phyloP scores from a whole-genome alignment of 768 basidiomycete genomes.

The Cystoderma amianthinum region DNA sequence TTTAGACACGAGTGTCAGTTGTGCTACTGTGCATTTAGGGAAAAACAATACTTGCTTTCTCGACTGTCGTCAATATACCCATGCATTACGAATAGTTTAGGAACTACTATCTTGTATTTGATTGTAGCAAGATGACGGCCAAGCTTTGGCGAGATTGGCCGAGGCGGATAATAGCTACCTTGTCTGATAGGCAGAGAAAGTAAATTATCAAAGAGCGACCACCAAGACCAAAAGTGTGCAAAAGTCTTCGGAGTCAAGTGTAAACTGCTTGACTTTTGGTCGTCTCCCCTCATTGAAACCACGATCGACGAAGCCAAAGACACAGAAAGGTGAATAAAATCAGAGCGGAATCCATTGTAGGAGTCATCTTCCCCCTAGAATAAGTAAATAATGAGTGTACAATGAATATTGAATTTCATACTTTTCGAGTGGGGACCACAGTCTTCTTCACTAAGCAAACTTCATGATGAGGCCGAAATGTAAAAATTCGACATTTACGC shows the following conservation, averaged over 20 bases:
- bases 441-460: constrained; percentile 55
- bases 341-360: constrained; percentile 83
- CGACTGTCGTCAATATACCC: constrained; percentile 76
- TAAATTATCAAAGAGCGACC: constrained; percentile 72
- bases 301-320: constrained; percentile 68
- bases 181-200: constrained; percentile 83
- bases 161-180: constrained; percentile 72
- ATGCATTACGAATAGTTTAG: constrained; percentile 80
- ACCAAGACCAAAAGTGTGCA: constrained; percentile 92
- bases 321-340: constrained; percentile 89
- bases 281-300: constrained; percentile 15
- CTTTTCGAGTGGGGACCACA: constrained; percentile 36
- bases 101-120: constrained; percentile 79
- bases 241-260: constrained; percentile 84
- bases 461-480: constrained; percentile 75
- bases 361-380: constrained; percentile 55
- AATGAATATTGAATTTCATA: constrained; percentile 16
- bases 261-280: constrained; percentile 52
- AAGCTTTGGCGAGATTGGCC: constrained; percentile 77
- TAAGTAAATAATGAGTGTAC: constrained; percentile 2
- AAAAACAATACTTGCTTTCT: constrained; percentile 35
- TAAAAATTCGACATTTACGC: constrained; percentile 73
- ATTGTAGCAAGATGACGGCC: constrained; percentile 84
- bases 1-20: constrained; percentile 10
- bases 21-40: no score